Evolutionary conservation across 345 rosid genomes (phyloP).

Genomic region (Garcia nutans): DNA sequence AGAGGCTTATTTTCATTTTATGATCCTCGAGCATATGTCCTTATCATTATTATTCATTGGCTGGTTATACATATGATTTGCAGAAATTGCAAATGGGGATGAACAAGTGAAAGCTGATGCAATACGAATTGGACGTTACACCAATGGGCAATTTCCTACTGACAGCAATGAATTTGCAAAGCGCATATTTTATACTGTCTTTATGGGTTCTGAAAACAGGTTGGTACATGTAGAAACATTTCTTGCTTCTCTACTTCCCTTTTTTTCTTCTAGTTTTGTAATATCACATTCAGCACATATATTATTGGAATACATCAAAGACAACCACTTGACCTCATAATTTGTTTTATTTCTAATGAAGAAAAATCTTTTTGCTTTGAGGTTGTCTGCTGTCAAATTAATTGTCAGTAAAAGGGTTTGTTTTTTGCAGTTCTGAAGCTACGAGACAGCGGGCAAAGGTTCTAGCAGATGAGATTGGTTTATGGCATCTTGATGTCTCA

Average conservation of each 20-base stretch:
- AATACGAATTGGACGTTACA: slow-evolving; percentile 66
- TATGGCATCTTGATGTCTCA: slow-evolving; percentile 90
- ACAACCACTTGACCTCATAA: background rate
- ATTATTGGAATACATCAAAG: background rate
- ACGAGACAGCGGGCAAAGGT: slow-evolving; percentile 78
- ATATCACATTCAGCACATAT: background rate
- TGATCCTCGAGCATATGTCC: background rate
- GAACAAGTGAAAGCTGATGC: slow-evolving; percentile 97
- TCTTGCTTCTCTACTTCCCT: background rate
- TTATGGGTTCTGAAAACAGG: slow-evolving; percentile 98
- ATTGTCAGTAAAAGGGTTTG: background rate
- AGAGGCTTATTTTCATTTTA: background rate
- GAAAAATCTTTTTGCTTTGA: background rate
- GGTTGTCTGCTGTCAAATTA: background rate
- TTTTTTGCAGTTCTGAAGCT: slow-evolving; percentile 63
- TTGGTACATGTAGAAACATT: slow-evolving; percentile 24
- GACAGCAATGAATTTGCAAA: slow-evolving; percentile 92
- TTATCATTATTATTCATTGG: slow-evolving; percentile 14
- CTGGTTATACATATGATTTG: slow-evolving; percentile 11
- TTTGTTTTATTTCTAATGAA: background rate
- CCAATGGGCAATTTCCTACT: slow-evolving; percentile 67
- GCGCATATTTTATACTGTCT: slow-evolving; percentile 87
- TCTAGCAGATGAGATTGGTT: slow-evolving; percentile 86
- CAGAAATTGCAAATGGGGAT: slow-evolving; percentile 86
- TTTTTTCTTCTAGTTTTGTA: background rate